Percentiles rank a stretch among this genome's conserved stretches.
phyloP scores from a whole-genome alignment of 345 rosid species.

The Kandelia obovata region DNA sequence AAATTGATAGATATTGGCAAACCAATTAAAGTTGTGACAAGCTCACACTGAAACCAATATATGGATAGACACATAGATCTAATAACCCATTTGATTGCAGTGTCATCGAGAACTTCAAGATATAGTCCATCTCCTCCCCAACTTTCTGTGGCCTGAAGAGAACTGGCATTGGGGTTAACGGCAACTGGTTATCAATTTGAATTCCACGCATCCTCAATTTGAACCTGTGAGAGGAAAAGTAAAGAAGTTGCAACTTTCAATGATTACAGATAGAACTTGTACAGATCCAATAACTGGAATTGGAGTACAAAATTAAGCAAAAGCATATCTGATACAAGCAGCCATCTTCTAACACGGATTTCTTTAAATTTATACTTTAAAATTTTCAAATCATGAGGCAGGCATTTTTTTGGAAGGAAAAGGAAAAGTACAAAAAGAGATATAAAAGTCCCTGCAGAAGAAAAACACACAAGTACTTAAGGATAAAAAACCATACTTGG shows the following conservation, averaged over 20 bases:
- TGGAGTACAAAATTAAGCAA: not conserved
- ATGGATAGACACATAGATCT: slow-evolving; percentile 80
- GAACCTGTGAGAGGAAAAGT: slow-evolving; percentile 49
- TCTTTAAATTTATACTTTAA: not conserved
- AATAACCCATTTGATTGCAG: slow-evolving; percentile 77
- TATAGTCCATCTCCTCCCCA: slow-evolving; percentile 60
- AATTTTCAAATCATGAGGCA: slow-evolving; percentile 4
- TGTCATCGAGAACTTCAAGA: slow-evolving; percentile 76
- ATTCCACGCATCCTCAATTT: slow-evolving; percentile 73
- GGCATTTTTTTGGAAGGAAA: too few species aligned
- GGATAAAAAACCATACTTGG: too few species aligned
- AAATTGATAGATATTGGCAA: slow-evolving; percentile 1
- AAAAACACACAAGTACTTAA: too few species aligned
- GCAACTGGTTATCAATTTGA: slow-evolving; percentile 97
- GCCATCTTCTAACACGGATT: not conserved
- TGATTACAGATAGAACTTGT: not conserved
- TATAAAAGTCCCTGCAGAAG: too few species aligned
- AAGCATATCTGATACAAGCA: not conserved
- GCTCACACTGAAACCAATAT: slow-evolving; percentile 75
- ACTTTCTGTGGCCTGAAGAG: slow-evolving; percentile 89
- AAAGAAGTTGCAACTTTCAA: slow-evolving; percentile 8
- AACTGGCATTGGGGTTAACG: slow-evolving; percentile 90
- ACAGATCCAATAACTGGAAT: slow-evolving; percentile 4
- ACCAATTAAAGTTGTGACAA: slow-evolving; percentile 6
- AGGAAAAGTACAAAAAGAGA: not conserved